Conservation (phyloP, 164 flowering plant species). For the Magnolia kwangsiensis region DNA sequence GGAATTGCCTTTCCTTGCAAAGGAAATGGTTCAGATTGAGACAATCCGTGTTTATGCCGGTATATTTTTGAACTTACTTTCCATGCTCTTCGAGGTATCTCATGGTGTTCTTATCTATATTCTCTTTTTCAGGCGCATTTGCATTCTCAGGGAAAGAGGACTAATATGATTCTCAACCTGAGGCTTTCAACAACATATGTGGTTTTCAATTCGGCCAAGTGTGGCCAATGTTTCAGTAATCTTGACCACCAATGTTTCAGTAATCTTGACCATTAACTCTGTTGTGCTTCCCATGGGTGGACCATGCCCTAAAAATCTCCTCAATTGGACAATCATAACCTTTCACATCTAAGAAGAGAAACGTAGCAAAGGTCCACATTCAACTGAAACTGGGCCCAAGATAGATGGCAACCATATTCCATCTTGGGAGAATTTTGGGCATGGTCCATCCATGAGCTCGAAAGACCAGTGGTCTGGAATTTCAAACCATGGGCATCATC, state of each 20-base stretch:
- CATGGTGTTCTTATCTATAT: not conserved
- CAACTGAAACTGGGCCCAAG: not conserved
- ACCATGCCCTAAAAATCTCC: not conserved
- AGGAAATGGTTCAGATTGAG: conserved; percentile 23
- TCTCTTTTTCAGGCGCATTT: not conserved
- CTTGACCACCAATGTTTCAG: not conserved
- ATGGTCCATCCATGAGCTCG: too few relatives aligned
- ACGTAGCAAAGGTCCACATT: not conserved
- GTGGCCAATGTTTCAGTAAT: not conserved
- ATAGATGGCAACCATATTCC: not conserved
- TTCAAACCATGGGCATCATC: too few relatives aligned
- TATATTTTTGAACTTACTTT: not conserved
- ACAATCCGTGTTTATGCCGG: conserved; percentile 25
- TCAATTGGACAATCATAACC: too few relatives aligned
- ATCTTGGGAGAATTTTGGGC: not conserved
- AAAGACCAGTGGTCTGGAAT: too few relatives aligned
- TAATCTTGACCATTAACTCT: not conserved
- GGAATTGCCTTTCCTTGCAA: conserved; percentile 22
- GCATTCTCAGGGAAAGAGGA: not conserved
- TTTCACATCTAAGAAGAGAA: not conserved
- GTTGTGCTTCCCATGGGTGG: not conserved
- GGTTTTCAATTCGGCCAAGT: not conserved
- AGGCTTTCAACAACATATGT: not conserved
- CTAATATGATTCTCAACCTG: not conserved
- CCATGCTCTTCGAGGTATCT: not conserved